Evolutionary conservation across 495 filamentous ascomycete genomes (phyloP), one percentile per base, ranked within the genome.

Genomic region (Neurospora sp.): DNA sequence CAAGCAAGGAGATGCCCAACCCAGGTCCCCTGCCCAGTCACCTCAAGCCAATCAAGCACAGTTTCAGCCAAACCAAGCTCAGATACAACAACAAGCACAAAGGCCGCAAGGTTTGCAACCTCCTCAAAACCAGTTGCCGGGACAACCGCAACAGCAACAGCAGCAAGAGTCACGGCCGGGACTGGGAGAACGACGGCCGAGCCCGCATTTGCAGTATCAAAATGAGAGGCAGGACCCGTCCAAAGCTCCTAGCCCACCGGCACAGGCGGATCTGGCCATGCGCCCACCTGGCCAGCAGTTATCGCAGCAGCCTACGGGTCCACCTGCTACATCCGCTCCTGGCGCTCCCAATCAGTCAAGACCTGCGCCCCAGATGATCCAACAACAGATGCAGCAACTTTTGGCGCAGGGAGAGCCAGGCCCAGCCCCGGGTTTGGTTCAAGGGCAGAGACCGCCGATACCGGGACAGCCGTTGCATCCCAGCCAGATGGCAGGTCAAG

Each of bases 1-100:
- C 2, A 82, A 78, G 71, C 76, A 75, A 39, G n/a, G 5, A 37
- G 70, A 70, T 38, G 21, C 39, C n/a, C 76, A 76, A n/a, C 69
- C 72, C 7, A 71, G 66, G 5, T 34, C 71, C 17, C 45, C 72
- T 19, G n/a, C 54, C 6, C 74, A 77, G 28, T 19, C 74, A 6
- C 76, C 62, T 6, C 70, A 39, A 62, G 76, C 71, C 48, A 74
- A 54, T 6, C 72, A 73, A 2, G 76, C 73, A 17, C 77, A 77
- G 40, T 72, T 66, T 62, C 77, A 39, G 42, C 74, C 69, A 13
- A 71, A 70, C n/a, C 69, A 66, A 17, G 37, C 45, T 7, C 77
- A 74, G 40, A 71, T 76, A 36, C 72, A 36, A 39, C 76, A 72
- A 10, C 72, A 74, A 34, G 69, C 74, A 6, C 76, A 77, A 39